Conservation (phyloP, 139 green algal genomes). For the Chlorella sp. region DNA sequence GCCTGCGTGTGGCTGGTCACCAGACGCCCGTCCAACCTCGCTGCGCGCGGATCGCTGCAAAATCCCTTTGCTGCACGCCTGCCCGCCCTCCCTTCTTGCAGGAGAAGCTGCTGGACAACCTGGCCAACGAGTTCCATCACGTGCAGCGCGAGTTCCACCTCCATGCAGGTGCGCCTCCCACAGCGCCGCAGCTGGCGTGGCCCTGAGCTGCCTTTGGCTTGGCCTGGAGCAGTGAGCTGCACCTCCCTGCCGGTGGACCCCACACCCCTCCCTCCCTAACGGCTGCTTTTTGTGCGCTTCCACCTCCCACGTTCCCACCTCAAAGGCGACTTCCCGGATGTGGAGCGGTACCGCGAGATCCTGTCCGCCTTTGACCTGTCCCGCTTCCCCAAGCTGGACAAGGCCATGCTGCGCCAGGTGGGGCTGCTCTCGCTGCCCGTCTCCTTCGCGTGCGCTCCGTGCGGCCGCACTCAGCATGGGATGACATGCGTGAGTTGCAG, state of each 20-base stretch:
- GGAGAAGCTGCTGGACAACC: slow-evolving; percentile 36
- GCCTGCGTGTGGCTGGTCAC: too few species aligned
- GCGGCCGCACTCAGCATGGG: too few species aligned
- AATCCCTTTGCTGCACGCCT: background rate
- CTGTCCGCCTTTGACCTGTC: slow-evolving; percentile 86
- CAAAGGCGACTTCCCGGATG: slow-evolving; percentile 92
- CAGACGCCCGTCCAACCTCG: too few species aligned
- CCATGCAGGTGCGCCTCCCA: slow-evolving; percentile 62
- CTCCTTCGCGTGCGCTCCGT: too few species aligned
- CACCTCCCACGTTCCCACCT: slow-evolving; percentile 37
- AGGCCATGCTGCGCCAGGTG: slow-evolving; percentile 61
- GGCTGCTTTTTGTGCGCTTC: too few species aligned
- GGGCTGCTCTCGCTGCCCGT: too few species aligned
- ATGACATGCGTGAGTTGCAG: background rate
- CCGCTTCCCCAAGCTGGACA: slow-evolving; percentile 81
- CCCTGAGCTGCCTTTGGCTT: too few species aligned
- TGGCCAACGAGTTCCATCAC: slow-evolving; percentile 71
- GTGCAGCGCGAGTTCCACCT: slow-evolving; percentile 94
- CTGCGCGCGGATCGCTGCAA: too few species aligned
- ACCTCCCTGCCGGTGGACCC: too few species aligned
- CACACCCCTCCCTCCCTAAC: too few species aligned
- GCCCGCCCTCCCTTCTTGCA: background rate
- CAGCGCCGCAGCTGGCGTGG: too few species aligned
- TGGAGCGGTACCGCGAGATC: slow-evolving; percentile 85
- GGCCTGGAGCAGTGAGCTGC: too few species aligned